These are phyloP conservation scores for Amanita inopinata DNA, from an alignment of 768 basidiomycete genomes.

Conservation along the genomic window DNA sequence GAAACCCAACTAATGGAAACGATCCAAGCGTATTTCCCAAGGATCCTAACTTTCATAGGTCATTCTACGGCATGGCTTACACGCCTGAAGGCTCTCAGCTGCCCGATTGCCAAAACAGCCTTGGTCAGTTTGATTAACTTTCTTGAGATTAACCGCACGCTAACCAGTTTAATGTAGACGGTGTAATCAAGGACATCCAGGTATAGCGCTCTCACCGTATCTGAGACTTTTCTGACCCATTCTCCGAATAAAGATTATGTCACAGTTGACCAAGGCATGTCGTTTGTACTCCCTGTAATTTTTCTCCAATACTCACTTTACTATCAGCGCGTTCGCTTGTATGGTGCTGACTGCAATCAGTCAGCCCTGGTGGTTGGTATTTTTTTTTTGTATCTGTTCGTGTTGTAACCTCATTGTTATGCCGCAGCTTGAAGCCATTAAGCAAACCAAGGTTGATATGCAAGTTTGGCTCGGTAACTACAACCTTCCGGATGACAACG, in stretches of 20 bases:
- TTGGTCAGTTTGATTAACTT: conserved; percentile 22
- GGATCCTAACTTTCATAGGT: conserved; percentile 56
- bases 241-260: conserved; percentile 45
- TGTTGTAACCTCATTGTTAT: neutral
- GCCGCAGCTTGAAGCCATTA: conserved; percentile 72
- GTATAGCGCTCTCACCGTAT: conserved; percentile 22
- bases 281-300: neutral
- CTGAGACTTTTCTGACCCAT: conserved; percentile 11
- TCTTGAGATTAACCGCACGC: neutral
- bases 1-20: conserved; percentile 30
- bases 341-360: conserved; percentile 84
- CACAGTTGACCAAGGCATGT: conserved; percentile 67
- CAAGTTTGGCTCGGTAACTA: conserved; percentile 72
- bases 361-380: conserved; percentile 57
- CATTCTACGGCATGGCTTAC: conserved; percentile 84
- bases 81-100: conserved; percentile 68
- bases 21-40: conserved; percentile 76
- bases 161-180: conserved; percentile 20
- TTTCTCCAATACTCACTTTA: conserved; percentile 5
- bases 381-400: neutral
- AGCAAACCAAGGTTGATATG: conserved; percentile 83
- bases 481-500: conserved; percentile 48
- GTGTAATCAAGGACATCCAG: conserved; percentile 66
- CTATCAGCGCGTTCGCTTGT: conserved; percentile 70
- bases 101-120: conserved; percentile 54